These are phyloP conservation scores for Jackrogersella minutella DNA, from an alignment of 495 filamentous ascomycete genomes.

Conservation along the genomic window DNA sequence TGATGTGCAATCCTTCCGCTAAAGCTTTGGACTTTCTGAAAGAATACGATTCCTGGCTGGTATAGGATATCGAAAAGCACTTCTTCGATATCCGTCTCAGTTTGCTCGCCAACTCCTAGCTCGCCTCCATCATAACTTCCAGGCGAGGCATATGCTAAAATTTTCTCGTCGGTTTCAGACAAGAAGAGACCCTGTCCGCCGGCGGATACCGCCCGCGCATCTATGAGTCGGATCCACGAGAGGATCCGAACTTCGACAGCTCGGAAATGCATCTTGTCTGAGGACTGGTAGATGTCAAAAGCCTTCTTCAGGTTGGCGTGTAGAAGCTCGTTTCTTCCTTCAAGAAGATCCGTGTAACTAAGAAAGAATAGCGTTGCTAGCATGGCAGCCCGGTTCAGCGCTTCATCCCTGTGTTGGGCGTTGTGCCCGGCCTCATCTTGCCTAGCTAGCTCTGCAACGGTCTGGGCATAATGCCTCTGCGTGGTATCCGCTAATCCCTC, in stretches of 20 bases:
- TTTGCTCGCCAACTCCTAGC: conserved; percentile 7
- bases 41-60: conserved; percentile 48
- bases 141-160: conserved; percentile 27
- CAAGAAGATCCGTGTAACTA: conserved; percentile 42
- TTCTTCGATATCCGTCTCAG: conserved; percentile 44
- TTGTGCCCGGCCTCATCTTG: conserved; percentile 5
- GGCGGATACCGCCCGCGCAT: conserved; percentile 49
- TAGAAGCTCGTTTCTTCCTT: conserved; percentile 34
- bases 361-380: conserved; percentile 48
- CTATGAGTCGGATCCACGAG: conserved; percentile 50
- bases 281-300: conserved; percentile 30
- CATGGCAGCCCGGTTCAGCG: background rate
- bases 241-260: conserved; percentile 43
- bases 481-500: conserved; percentile 7
- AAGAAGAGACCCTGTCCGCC: conserved; percentile 52
- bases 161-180: conserved; percentile 40
- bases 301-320: conserved; percentile 41
- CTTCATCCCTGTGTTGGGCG: conserved; percentile 5
- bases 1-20: conserved; percentile 48
- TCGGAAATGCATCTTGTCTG: conserved; percentile 32
- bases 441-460: conserved; percentile 2
- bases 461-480: conserved; percentile 28
- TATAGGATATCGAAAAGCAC: conserved; percentile 45
- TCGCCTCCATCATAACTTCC: conserved; percentile 26
- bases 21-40: conserved; percentile 49